Base-by-base conservation (phyloP, 2,329 filamentous ascomycete species). In the Alternaria alternata region DNA sequence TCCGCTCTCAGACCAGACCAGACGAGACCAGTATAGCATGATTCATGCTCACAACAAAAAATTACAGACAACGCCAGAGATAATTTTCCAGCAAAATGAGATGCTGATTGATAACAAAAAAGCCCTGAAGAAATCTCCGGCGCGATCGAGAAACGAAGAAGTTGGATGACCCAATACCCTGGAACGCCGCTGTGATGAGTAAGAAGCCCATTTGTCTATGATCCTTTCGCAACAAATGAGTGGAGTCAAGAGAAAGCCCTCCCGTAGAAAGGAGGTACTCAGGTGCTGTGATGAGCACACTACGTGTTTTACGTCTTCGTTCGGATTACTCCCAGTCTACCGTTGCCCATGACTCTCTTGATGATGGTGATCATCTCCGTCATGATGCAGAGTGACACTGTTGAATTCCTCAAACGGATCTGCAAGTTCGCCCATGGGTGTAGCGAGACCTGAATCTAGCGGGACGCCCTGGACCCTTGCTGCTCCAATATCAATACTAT, bases 321-420 rank as follows among this genome's bases (percentile, higher is more conserved):
- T 22, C n/a, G 41, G 38, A 38, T 38, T 32, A 30, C 11, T 5
- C 28, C 28, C 22, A 41, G 48, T 49, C 59, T 66, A 74, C 60
- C 70, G 70, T 63, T 69, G 66, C 20, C 70, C 69, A 26, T 66
- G 59, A 32, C 64, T 61, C 12, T 68, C 65, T 9, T 59, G 59
- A 26, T 75, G 69, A 59, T 88, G 83, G 51, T 81, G 78, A 55
- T 93, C 91, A 69, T 97, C 94, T 16, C 93, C 95, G 57, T 98
- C 95, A 75, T 99, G 95, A 79, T 98, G 94, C 63, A 99, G 84
- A 51, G 95, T 99, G 42, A 99, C 94, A 76, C 93, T 96, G 84
- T 98, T 99, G 81, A 99, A 99, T 79, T 98, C 95, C 79, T 97
- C 92, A 76, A 99, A 99, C 2, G 95, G 95, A 84, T 99, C 95